Conservation (phyloP, 2,329 filamentous ascomycete species). For the Botryotinia narcissicola region DNA sequence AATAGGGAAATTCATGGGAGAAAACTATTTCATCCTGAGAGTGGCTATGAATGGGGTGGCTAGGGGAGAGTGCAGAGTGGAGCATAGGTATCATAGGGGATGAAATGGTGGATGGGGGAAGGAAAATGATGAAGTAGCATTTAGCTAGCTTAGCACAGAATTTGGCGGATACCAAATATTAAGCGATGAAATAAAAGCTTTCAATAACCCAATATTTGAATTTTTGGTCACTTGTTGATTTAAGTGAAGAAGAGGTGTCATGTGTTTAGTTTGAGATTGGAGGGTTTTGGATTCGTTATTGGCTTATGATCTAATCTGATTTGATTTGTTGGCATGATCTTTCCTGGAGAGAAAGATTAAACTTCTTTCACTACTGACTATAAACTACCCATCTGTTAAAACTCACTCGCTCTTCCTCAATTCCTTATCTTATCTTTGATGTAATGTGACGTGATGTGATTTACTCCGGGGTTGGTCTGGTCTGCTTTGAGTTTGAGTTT, state of each 20-base stretch:
- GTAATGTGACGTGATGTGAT: too few relatives aligned
- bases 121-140: neutral
- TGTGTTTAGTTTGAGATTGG: neutral
- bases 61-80: neutral
- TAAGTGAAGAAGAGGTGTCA: neutral
- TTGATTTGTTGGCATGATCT: too few relatives aligned
- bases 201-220: neutral
- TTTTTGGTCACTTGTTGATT: neutral
- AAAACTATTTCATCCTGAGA: too few relatives aligned
- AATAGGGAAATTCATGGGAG: neutral
- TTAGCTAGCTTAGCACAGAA: constrained; percentile 8
- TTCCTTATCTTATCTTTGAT: too few relatives aligned
- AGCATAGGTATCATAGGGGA: neutral
- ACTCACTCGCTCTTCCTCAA: too few relatives aligned
- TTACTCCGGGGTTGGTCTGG: too few relatives aligned
- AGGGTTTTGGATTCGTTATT: neutral
- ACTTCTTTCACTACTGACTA: too few relatives aligned
- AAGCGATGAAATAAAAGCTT: neutral
- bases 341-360: too few relatives aligned
- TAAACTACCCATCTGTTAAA: too few relatives aligned
- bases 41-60: neutral
- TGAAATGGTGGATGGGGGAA: too few relatives aligned
- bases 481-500: too few relatives aligned
- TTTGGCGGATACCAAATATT: neutral
- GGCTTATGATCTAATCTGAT: too few relatives aligned